phyloP scores from a whole-genome alignment of 495 filamentous ascomycete species.

The Neurospora africana region DNA sequence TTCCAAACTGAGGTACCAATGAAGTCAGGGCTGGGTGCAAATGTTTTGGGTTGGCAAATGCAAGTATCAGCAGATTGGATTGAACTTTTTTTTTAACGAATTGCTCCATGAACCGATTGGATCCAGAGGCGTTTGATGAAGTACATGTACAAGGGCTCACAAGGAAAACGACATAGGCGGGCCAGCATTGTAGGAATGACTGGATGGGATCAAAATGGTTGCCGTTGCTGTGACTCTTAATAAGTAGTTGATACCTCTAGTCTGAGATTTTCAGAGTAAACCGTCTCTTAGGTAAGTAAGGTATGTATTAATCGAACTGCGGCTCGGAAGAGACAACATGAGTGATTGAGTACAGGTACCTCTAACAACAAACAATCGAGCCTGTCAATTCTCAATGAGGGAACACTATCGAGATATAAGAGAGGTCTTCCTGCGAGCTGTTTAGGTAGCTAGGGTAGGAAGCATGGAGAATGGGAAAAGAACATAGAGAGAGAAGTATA shows the following conservation, averaged over 20 bases:
- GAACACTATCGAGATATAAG: background rate
- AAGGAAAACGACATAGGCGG: background rate
- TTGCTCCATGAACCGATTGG: background rate
- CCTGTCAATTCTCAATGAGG: background rate
- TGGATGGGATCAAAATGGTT: background rate
- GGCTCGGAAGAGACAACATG: background rate
- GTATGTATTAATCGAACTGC: too few species aligned
- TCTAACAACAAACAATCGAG: too few species aligned
- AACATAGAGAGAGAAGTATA: too few species aligned
- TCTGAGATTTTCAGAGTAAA: too few species aligned
- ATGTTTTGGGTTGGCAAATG: background rate
- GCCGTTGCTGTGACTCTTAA: too few species aligned
- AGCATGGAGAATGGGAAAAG: too few species aligned
- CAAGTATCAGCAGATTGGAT: background rate
- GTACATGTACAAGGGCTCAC: background rate
- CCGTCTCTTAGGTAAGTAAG: too few species aligned
- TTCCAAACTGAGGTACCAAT: background rate
- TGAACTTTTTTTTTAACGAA: background rate
- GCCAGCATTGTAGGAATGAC: background rate
- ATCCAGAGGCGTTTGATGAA: background rate
- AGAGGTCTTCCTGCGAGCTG: background rate
- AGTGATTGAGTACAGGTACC: too few species aligned
- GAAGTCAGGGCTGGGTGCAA: background rate
- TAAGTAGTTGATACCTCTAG: too few species aligned
- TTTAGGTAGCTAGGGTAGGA: too few species aligned